phyloP scores from a whole-genome alignment of 1,139 yeast species.

The Eremothecium gossypii region DNA sequence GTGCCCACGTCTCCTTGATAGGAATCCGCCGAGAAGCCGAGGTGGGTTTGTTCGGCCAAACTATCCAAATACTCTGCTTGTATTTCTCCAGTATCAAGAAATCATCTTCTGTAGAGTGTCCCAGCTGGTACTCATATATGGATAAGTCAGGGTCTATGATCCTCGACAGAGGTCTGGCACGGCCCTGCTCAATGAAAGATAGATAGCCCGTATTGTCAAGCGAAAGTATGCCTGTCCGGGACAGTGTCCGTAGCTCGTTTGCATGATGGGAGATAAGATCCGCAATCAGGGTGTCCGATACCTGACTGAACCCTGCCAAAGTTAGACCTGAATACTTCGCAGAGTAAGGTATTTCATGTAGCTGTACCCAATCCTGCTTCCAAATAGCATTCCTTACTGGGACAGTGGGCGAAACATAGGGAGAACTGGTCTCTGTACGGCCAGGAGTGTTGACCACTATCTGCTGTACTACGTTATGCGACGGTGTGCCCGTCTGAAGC shows the following conservation, averaged over 20 bases:
- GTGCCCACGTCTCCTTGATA: constrained; percentile 37
- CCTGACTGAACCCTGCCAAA: constrained; percentile 20
- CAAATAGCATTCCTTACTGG: constrained; percentile 7
- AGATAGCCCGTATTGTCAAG: constrained; percentile 34
- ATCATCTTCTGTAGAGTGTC: constrained; percentile 45
- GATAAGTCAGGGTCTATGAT: constrained; percentile 51
- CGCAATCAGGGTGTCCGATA: constrained; percentile 21
- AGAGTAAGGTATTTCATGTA: constrained; percentile 22
- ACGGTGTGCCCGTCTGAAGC: neutral
- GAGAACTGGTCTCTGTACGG: neutral
- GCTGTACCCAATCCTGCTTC: constrained; percentile 23
- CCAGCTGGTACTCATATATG: constrained; percentile 72
- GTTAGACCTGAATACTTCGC: constrained; percentile 18
- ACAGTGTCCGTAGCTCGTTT: constrained; percentile 32
- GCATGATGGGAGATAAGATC: constrained; percentile 32
- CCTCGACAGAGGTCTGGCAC: constrained; percentile 16
- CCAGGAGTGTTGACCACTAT: neutral
- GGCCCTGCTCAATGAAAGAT: constrained; percentile 33
- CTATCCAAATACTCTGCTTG: constrained; percentile 50
- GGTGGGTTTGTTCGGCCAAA: constrained; percentile 31
- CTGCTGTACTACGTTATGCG: neutral
- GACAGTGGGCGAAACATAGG: neutral
- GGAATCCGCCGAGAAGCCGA: constrained; percentile 19
- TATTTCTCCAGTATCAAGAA: constrained; percentile 57
- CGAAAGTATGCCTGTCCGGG: constrained; percentile 30